Evolutionary conservation across 257 asterid genomes (phyloP), one percentile per base, ranked within the genome.

Genomic region (Handroanthus guayacan): DNA sequence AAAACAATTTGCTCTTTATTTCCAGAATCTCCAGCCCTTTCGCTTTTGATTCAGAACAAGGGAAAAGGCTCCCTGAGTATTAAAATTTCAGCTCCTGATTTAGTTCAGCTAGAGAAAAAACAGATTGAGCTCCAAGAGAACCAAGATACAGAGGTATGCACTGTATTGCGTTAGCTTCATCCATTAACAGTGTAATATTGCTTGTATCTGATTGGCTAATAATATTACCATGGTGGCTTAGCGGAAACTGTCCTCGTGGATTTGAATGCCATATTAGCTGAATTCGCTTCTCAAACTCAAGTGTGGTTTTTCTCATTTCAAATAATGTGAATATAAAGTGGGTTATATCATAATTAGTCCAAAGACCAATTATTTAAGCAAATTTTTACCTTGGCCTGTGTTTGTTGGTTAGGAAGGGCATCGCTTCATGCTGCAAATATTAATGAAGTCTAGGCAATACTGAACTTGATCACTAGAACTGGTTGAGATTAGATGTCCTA

Each of bases 11-110:
- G 56, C 75, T 78, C 67, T 81, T 74, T 75, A 60, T 63, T 36
- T 67, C 48, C 92, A 94, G 98, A 94, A 54, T 87, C 97, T 62
- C 95, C 97, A 36, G 86, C 86, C 3, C 93, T 90, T 75, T 94
- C 97, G 5, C 92, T 94, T 70, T 80, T 91, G 85, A 86, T 94
- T 83, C 94, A 89, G 77, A 91, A 91, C 91, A 86, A 80, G 81
- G 97, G 91, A 78, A 86, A 87, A 83, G 85, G 52, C 64, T 44
- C 89, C 56, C 81, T 80, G 11, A 83, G 54, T 56, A 86, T 94
- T 73, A 70, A 68, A 39, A 86, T 94, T 79, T 76, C 85, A 39
- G 96, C 93, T 44, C 89, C 97, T 66, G 81, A 86, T 79, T 86
- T 76, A 81, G 96, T 94, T 72, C 78, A 75, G 44, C 84, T 91